Evolutionary conservation across 768 basidiomycete genomes (phyloP), one percentile per base, ranked within the genome.

Genomic region (Termitomyces eurrhizus): DNA sequence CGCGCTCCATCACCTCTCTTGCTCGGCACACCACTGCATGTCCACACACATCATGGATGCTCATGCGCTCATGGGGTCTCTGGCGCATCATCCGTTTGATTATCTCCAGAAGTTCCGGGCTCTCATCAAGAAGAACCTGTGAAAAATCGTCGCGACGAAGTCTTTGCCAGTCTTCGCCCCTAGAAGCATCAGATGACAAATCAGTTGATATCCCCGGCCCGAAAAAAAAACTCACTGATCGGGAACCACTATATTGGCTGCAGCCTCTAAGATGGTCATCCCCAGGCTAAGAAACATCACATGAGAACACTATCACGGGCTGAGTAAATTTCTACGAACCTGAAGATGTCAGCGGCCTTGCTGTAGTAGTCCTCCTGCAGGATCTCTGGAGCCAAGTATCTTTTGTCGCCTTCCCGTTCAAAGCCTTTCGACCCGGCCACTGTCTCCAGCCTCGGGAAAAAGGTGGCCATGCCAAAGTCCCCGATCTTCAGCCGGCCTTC

Each of bases 381-480:
- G 45, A 98, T 92, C 76, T 99, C 97, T 12, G 93, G 93, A 44
- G 97, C 95, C 76, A 99, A 83, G 77, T 99, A 99, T 64, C 95
- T 80, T 72, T 98, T 90, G 74, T 99, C 97, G 6, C 97, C 97
- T 73, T 99, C 97, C 16, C 97, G 84, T 73, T 98, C 96, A 70
- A 98, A 94, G 8, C 79, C 82, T 56, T 74, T 76, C 41, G 52
- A 62, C 39, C 46, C 52, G 18, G 74, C 67, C 61, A 65, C 70
- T 21, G 42, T 56, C 26, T 78, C 53, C 39, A 35, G 76, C 42
- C 94, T 79, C 0, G 94, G 93, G 90, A 93, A 95, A 56, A 93
- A 67, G 7, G 93, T 92, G n/a, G 96, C 95, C 88, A 99, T 94
- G 9, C 97, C 97, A 77, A 98, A 98, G 73, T 99, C 97, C 8